Evolutionary conservation across 371 early-diverging fungal genomes (phyloP).

Genomic region (Mucor lusitanicus): DNA sequence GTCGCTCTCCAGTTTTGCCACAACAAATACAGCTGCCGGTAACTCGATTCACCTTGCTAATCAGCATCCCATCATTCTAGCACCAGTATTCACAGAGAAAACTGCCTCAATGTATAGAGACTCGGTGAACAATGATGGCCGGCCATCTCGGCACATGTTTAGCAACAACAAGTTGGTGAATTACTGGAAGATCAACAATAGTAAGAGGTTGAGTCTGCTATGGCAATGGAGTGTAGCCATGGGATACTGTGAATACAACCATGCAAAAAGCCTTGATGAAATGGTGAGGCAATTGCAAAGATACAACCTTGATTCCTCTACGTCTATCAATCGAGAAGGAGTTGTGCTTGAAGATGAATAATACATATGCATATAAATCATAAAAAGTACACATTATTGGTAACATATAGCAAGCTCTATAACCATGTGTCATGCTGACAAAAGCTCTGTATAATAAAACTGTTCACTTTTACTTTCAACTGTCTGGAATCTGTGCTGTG

Average conservation of each 20-base stretch:
- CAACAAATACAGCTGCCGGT: neutral
- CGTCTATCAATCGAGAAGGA: neutral
- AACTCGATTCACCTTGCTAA: neutral
- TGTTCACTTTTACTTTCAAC: neutral
- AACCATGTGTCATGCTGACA: neutral
- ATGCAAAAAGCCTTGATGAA: slow-evolving; percentile 7
- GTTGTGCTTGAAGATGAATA: neutral
- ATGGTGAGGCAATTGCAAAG: neutral
- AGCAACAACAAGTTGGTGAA: neutral
- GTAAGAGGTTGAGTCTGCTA: slow-evolving; percentile 7
- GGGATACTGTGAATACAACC: slow-evolving; percentile 18
- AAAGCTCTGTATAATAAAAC: neutral
- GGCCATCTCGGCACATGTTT: neutral
- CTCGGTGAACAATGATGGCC: neutral
- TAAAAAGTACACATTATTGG: neutral
- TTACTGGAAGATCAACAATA: neutral
- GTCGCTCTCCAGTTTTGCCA: neutral
- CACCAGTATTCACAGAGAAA: neutral
- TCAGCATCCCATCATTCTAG: neutral
- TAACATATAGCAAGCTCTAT: neutral
- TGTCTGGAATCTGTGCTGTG: no score
- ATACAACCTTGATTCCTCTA: neutral
- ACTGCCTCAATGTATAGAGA: neutral
- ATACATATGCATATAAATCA: neutral
- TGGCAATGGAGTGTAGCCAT: slow-evolving; percentile 25